A percentile compares a stretch with the other conserved stretches of the same genome.
Conservation (phyloP, 108 stramenopile species). For the Fistulifera solaris region DNA sequence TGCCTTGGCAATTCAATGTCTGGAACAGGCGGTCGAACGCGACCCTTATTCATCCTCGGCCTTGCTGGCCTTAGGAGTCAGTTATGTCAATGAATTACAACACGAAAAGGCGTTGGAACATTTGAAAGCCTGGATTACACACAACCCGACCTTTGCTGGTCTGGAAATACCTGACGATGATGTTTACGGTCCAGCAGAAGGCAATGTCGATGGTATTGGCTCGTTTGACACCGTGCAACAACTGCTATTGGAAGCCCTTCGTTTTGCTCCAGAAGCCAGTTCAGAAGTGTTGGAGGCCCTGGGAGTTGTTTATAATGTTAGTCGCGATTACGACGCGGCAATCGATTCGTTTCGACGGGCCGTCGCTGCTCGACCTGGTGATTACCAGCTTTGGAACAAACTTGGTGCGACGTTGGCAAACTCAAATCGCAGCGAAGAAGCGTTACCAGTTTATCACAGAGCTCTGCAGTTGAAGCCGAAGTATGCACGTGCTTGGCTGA, state of each 20-base stretch:
- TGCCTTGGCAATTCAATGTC: slow-evolving; percentile 80
- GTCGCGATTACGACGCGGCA: slow-evolving; percentile 80
- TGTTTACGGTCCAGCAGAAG: slow-evolving; percentile 34
- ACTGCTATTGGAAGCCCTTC: slow-evolving; percentile 68
- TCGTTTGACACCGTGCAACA: slow-evolving; percentile 80
- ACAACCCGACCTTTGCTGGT: slow-evolving; percentile 90
- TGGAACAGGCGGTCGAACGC: slow-evolving; percentile 78
- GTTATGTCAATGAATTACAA: slow-evolving; percentile 92
- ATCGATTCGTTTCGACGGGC: slow-evolving; percentile 68
- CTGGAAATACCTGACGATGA: slow-evolving; percentile 52
- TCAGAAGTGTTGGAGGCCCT: slow-evolving; percentile 81
- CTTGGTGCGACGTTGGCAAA: slow-evolving; percentile 97
- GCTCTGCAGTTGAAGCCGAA: slow-evolving; percentile 83
- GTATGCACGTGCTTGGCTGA: slow-evolving; percentile 94
- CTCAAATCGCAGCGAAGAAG: slow-evolving; percentile 72
- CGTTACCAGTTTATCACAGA: slow-evolving; percentile 68
- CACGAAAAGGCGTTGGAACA: slow-evolving; percentile 65
- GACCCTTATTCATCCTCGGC: slow-evolving; percentile 86
- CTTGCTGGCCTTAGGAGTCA: slow-evolving; percentile 78
- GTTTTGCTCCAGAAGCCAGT: slow-evolving; percentile 46
- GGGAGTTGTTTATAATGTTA: slow-evolving; percentile 91
- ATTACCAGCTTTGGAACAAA: slow-evolving; percentile 89
- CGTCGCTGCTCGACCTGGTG: slow-evolving; percentile 52
- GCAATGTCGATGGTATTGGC: slow-evolving; percentile 6
- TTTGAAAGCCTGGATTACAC: slow-evolving; percentile 88